Evolutionary conservation across 1,284 basidiomycete species (phyloP), one percentile per base, ranked within the genome.

Genomic region (Sanghuangporus weigelae): DNA sequence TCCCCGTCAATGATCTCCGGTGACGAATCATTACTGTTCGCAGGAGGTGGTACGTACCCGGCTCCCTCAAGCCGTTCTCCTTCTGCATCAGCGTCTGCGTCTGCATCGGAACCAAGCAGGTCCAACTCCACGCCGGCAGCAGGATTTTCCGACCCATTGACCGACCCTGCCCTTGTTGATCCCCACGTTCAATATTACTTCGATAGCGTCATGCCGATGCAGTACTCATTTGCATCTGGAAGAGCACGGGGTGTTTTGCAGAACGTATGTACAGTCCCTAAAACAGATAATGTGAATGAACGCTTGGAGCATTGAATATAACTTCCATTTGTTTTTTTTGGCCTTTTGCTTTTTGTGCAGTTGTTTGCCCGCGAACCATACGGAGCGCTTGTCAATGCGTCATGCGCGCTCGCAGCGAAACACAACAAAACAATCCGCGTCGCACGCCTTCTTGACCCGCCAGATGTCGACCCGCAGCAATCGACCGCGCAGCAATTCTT

Each of bases 341-440:
- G 58, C 44, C 44, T 19, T 40, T 46, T 44, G 14, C n/a, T 36
- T 54, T 26, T 23, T 53, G n/a, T 57, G 42, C 59, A 64, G 63
- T 55, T 64, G 23, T 57, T 64, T 51, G 19, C 55, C 12, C 79
- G 84, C 70, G 83, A 90, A 50, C 87, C 87, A 8, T 80, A 81
- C 60, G 87, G 90, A 57, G 79, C 87, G 2, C 80, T 92, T 60
- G 82, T 87, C 2, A 82, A 85, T 70, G 85, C 89, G 11, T 80
- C 91, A 46, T 89, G 85, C 72, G 89, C 90, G n/a, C 78, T 92
- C 61, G 84, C 89, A 42, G 84, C 82, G 69, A 78, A 90, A 51
- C 89, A 92, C 72, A 82, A 81, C 68, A 83, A 81, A 62, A 81
- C 82, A 54, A 79, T 82, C 71, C 85, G 84, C 50, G 80, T 86